These are phyloP conservation scores for Sugiyamaella americana DNA, from an alignment of 805 yeast genomes.

Conservation along the genomic window DNA sequence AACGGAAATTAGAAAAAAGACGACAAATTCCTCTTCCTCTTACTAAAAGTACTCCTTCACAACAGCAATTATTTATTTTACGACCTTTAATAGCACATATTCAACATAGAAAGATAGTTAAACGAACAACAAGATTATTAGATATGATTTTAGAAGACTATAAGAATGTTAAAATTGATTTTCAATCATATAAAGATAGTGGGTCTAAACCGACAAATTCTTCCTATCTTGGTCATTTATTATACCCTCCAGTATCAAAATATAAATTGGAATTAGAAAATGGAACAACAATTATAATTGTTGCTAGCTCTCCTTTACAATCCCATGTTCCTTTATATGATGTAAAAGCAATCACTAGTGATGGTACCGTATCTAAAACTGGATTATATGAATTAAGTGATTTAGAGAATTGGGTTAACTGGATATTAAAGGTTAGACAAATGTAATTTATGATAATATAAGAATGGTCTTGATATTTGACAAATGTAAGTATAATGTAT, in stretches of 20 bases:
- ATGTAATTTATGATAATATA: no score
- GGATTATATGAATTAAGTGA: conserved; percentile 30
- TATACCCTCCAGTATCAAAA: conserved; percentile 21
- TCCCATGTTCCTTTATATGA: conserved; percentile 22
- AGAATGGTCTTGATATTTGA: no score
- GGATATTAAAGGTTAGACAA: conserved; percentile 17
- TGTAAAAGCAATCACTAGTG: conserved; percentile 12
- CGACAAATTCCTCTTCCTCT: conserved; percentile 16
- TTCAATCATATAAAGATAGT: neutral
- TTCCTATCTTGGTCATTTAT: conserved; percentile 20
- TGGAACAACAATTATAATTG: conserved; percentile 17
- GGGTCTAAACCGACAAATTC: neutral
- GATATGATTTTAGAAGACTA: conserved; percentile 21
- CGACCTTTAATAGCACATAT: conserved; percentile 32
- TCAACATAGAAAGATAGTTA: conserved; percentile 22
- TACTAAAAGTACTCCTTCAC: conserved; percentile 10
- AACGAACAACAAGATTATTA: conserved; percentile 19
- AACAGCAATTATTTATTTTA: conserved; percentile 20
- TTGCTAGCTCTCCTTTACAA: conserved; percentile 22
- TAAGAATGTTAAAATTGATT: conserved; percentile 11
- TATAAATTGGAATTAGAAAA: conserved; percentile 10
- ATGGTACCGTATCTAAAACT: conserved; percentile 18
- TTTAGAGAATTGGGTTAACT: conserved; percentile 33
- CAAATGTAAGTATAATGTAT: no score
- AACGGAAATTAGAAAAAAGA: conserved; percentile 37